These are phyloP conservation scores for Hymenoscyphus occultus DNA, from an alignment of 2,329 filamentous ascomycete genomes.

Conservation along the genomic window DNA sequence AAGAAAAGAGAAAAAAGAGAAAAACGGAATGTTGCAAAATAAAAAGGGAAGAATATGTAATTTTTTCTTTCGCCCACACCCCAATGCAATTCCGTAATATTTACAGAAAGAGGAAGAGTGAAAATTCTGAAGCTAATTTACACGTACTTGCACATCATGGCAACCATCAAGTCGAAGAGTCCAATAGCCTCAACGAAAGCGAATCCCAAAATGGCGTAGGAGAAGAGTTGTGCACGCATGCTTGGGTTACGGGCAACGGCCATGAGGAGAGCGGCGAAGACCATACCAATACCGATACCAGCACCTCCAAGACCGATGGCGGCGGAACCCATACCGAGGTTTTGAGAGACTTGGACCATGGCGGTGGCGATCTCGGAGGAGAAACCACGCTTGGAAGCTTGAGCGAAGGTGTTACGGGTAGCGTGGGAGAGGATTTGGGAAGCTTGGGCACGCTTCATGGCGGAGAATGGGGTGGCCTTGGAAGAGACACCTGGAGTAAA, in stretches of 20 bases:
- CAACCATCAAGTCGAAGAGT: slow-evolving; percentile 89
- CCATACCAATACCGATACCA: slow-evolving; percentile 93
- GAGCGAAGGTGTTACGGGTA: slow-evolving; percentile 46
- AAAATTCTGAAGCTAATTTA: slow-evolving; percentile 23
- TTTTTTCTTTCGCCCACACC: neutral
- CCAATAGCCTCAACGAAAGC: slow-evolving; percentile 91
- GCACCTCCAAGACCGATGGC: slow-evolving; percentile 91
- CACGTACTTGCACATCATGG: slow-evolving; percentile 89
- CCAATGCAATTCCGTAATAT: neutral
- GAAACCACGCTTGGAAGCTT: slow-evolving; percentile 70
- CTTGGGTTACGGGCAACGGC: slow-evolving; percentile 91
- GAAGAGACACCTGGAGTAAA: slow-evolving; percentile 39
- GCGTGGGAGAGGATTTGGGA: slow-evolving; percentile 61
- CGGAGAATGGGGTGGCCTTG: slow-evolving; percentile 43
- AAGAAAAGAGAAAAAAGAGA: neutral
- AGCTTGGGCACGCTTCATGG: slow-evolving; percentile 71
- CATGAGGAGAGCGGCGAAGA: slow-evolving; percentile 86
- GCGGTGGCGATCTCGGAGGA: slow-evolving; percentile 84
- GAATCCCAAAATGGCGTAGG: slow-evolving; percentile 93
- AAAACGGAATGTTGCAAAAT: too few relatives aligned
- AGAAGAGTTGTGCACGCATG: slow-evolving; percentile 93
- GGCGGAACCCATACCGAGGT: slow-evolving; percentile 83
- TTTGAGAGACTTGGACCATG: slow-evolving; percentile 88
- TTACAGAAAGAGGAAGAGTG: neutral
- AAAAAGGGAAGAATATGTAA: too few relatives aligned